Evolutionary conservation across 2,329 filamentous ascomycete genomes (phyloP).

Genomic region (Hypoxylon sp.): DNA sequence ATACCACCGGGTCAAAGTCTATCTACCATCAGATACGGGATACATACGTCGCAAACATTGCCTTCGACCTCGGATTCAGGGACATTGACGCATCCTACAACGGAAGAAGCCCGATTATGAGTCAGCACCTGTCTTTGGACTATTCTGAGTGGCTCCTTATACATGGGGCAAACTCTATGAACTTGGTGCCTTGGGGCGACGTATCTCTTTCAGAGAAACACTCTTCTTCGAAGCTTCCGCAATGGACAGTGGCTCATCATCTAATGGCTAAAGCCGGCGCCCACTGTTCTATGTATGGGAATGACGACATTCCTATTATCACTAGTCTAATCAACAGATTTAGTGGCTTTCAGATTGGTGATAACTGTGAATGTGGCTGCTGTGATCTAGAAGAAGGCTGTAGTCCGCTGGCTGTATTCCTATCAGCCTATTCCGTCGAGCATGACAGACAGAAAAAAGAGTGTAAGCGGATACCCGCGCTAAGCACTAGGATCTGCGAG

Average conservation of each 20-base stretch:
- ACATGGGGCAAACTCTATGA: background rate
- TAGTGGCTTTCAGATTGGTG: background rate
- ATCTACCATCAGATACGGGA: background rate
- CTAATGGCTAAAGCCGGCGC: background rate
- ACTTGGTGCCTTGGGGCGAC: background rate
- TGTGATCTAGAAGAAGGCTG: constrained; percentile 12
- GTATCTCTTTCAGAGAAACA: too few species aligned
- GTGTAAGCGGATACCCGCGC: too few species aligned
- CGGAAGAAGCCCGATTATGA: constrained; percentile 1
- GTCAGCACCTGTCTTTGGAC: background rate
- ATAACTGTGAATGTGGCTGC: constrained; percentile 17
- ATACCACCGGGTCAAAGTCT: background rate
- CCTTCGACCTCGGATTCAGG: constrained; percentile 11
- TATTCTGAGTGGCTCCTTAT: background rate
- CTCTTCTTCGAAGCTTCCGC: background rate
- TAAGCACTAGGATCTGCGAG: background rate
- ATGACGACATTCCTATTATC: background rate
- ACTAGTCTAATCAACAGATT: background rate
- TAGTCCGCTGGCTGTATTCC: background rate
- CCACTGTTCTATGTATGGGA: background rate
- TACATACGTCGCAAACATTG: background rate
- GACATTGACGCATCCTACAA: constrained; percentile 14
- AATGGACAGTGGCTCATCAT: constrained; percentile 2
- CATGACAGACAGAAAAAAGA: too few species aligned
- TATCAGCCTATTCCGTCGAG: background rate